Conservation (phyloP, 2,329 filamentous ascomycete genomes). For the Aspergillus luchuensis region DNA sequence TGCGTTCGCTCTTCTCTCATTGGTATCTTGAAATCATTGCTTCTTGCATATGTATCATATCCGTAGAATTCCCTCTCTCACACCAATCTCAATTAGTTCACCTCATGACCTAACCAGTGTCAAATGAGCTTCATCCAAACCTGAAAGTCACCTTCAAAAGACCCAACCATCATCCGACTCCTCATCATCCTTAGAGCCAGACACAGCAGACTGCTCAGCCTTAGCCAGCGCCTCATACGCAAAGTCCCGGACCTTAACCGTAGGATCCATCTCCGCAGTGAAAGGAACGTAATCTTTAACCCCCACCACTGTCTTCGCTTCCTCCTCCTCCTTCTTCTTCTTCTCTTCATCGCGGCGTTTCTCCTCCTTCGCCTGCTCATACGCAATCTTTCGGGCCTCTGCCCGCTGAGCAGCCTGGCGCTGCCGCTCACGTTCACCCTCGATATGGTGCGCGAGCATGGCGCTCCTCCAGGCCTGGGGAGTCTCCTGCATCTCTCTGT, state of each 20-base stretch:
- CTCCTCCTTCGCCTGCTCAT: neutral
- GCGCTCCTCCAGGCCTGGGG: constrained; percentile 18
- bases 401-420: neutral
- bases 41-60: no score
- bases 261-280: neutral
- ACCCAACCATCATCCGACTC: neutral
- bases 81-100: no score
- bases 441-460: constrained; percentile 2
- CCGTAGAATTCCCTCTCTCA: no score
- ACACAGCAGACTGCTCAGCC: neutral
- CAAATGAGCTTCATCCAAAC: neutral
- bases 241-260: neutral
- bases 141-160: neutral
- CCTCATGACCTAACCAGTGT: no score
- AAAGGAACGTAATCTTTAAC: neutral
- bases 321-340: neutral
- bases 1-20: neutral
- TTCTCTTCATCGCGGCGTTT: neutral
- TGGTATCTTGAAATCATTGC: neutral
- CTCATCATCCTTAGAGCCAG: neutral
- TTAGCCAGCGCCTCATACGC: neutral
- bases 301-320: neutral
- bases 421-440: neutral
- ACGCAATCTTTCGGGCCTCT: neutral
- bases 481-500: constrained; percentile 13